phyloP scores from a whole-genome alignment of 2,329 filamentous ascomycete species.

The Colletotrichum sp. region DNA sequence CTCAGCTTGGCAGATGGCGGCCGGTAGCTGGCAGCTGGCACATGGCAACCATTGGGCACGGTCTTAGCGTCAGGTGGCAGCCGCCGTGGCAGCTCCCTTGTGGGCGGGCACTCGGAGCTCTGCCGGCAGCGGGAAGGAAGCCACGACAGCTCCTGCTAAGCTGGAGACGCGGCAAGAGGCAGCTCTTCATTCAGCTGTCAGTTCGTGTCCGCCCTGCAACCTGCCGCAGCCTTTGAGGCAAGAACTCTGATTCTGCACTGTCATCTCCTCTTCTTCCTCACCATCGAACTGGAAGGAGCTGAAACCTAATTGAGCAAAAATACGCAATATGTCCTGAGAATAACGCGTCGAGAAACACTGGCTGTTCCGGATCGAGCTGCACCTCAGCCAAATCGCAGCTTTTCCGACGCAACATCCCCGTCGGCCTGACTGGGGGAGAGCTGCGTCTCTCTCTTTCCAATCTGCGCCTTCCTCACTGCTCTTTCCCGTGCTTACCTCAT shows the following conservation, averaged over 20 bases:
- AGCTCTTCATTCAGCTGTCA: not conserved
- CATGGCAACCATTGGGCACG: rapidly evolving
- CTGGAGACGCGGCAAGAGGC: not conserved
- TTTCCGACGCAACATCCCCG: not conserved
- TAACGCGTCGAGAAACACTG: not conserved
- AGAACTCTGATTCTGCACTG: not conserved
- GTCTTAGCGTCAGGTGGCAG: not conserved
- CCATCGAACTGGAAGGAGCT: not conserved
- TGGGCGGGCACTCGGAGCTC: not conserved
- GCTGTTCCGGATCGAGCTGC: not conserved
- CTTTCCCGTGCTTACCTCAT: not conserved
- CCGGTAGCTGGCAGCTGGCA: not conserved
- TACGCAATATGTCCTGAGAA: not conserved
- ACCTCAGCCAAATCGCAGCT: not conserved
- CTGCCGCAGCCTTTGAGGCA: not conserved
- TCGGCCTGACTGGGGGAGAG: not conserved
- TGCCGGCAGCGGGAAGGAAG: not conserved
- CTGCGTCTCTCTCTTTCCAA: not conserved
- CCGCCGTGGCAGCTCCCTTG: not conserved
- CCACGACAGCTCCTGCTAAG: not conserved
- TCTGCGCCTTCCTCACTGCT: not conserved
- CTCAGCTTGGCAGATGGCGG: not conserved
- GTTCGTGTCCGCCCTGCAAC: not conserved
- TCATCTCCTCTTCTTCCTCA: not conserved
- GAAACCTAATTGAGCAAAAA: not conserved